phyloP scores from a whole-genome alignment of 441 rosid species.

The Populus hybrid region DNA sequence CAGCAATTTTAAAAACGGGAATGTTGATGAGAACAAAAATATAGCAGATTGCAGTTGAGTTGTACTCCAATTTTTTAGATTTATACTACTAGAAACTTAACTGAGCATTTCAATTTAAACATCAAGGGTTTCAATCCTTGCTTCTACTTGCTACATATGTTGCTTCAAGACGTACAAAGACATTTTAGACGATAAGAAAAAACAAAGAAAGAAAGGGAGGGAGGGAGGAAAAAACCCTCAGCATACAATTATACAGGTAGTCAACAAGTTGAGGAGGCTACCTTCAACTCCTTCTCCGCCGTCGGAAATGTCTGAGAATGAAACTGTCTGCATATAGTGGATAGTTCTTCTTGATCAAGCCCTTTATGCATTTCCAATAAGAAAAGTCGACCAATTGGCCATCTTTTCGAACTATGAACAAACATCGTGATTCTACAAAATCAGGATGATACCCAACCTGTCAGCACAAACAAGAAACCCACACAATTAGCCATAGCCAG shows the following conservation, averaged over 20 bases:
- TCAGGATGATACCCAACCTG: conserved; percentile 90
- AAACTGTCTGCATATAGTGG: conserved; percentile 88
- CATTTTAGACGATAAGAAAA: conserved; percentile 12
- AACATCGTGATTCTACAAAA: conserved; percentile 64
- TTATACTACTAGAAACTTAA: conserved; percentile 5
- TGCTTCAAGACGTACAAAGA: conserved; percentile 13
- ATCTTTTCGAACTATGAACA: conserved; percentile 82
- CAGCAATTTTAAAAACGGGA: neutral
- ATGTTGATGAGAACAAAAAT: neutral
- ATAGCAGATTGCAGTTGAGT: neutral
- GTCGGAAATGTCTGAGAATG: conserved; percentile 81
- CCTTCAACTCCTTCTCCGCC: conserved; percentile 39
- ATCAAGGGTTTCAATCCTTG: conserved; percentile 4
- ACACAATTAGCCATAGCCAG: conserved; percentile 6
- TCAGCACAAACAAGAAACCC: conserved; percentile 14
- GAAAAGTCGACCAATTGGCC: conserved; percentile 79
- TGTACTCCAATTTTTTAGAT: neutral
- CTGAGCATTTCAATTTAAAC: conserved; percentile 16
- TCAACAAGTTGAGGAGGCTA: conserved; percentile 27
- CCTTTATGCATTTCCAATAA: conserved; percentile 97
- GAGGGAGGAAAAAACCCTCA: neutral
- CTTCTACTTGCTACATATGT: conserved; percentile 18
- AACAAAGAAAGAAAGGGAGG: neutral
- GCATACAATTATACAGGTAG: conserved; percentile 8
- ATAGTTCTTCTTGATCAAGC: conserved; percentile 81